These are phyloP conservation scores for Trypethelium eluteriae DNA, from an alignment of 495 filamentous ascomycete genomes.

Conservation along the genomic window DNA sequence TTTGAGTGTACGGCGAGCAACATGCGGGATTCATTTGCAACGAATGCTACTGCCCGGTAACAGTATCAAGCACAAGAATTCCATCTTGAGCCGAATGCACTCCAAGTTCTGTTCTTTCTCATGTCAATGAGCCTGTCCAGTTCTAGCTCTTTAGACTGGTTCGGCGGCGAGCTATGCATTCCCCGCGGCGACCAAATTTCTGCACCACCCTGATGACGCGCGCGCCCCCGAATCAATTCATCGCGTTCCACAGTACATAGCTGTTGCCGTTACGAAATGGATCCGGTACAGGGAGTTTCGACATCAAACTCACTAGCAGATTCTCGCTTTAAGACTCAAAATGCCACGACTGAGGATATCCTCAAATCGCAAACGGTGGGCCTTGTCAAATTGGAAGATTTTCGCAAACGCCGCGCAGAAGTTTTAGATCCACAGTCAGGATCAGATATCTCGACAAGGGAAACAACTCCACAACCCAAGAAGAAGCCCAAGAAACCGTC, in stretches of 20 bases:
- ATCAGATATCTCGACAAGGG: not conserved
- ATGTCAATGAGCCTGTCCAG: too few species aligned
- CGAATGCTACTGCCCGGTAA: too few species aligned
- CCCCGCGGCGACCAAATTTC: too few species aligned
- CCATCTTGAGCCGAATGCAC: too few species aligned
- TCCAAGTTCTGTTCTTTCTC: too few species aligned
- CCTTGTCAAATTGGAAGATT: slow-evolving; percentile 84
- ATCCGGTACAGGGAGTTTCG: not conserved
- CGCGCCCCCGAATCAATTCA: not conserved
- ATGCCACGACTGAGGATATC: slow-evolving; percentile 76
- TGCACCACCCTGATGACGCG: too few species aligned
- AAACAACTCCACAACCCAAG: slow-evolving; percentile 42
- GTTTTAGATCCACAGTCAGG: slow-evolving; percentile 60
- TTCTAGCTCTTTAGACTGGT: too few species aligned
- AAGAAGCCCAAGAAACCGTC: slow-evolving; percentile 26
- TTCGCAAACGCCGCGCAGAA: slow-evolving; percentile 93
- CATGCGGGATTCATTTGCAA: too few species aligned
- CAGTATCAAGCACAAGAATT: too few species aligned
- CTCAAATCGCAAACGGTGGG: slow-evolving; percentile 89
- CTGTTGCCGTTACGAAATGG: not conserved
- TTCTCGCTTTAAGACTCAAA: slow-evolving; percentile 68
- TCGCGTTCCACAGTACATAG: not conserved
- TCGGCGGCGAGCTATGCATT: too few species aligned
- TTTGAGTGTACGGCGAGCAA: too few species aligned
- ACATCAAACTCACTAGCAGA: not conserved